These are phyloP conservation scores for Rhytidhysteron rufulum DNA, from an alignment of 2,329 filamentous ascomycete genomes.

Conservation along the genomic window DNA sequence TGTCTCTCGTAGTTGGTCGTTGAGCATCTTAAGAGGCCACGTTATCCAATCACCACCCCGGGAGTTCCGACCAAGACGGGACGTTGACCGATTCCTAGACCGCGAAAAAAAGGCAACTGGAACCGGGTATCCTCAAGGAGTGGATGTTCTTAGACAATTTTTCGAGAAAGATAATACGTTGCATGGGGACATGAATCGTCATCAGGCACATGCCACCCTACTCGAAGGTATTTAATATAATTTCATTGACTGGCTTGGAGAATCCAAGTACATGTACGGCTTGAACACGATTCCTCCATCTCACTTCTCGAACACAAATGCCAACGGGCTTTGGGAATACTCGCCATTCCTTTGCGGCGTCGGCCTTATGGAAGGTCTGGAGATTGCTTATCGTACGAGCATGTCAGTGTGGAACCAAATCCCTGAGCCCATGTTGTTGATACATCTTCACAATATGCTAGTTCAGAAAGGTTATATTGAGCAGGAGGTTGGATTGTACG, in stretches of 20 bases:
- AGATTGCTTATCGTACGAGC: constrained; percentile 33
- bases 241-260: constrained; percentile 38
- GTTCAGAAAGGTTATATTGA: constrained; percentile 40
- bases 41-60: constrained; percentile 31
- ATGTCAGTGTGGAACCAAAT: constrained; percentile 43
- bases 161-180: constrained; percentile 23
- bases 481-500: constrained; percentile 31
- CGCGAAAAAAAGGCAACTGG: constrained; percentile 24
- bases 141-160: constrained; percentile 27
- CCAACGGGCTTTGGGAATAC: constrained; percentile 48
- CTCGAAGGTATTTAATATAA: constrained; percentile 23
- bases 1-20: constrained; percentile 44
- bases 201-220: constrained; percentile 9
- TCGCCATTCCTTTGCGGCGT: constrained; percentile 49
- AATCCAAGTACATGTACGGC: constrained; percentile 34
- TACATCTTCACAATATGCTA: constrained; percentile 51
- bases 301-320: constrained; percentile 38
- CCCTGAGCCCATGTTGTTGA: constrained; percentile 36
- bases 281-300: constrained; percentile 38
- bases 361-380: constrained; percentile 44
- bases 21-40: constrained; percentile 31
- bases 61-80: constrained; percentile 36
- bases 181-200: constrained; percentile 15
- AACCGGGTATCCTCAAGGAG: constrained; percentile 28
- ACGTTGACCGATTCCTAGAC: constrained; percentile 45